Evolutionary conservation across 2,329 filamentous ascomycete species (phyloP).

Genomic region (Pseudopyrenochaeta lycopersici): DNA sequence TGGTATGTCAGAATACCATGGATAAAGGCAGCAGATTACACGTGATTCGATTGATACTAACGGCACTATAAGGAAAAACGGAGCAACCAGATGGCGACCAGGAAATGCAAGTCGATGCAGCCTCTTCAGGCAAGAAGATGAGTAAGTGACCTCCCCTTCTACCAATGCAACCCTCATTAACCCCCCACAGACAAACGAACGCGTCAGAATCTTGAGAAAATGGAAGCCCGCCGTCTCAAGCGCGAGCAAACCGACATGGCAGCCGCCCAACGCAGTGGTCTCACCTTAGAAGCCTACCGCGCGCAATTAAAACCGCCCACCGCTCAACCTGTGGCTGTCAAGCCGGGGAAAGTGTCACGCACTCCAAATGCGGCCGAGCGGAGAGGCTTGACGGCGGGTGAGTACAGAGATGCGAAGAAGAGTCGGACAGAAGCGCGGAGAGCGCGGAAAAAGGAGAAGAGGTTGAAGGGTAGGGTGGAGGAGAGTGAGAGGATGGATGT

Average conservation of each 20-base stretch:
- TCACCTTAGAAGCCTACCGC: background rate
- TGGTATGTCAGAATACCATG: slow-evolving; percentile 13
- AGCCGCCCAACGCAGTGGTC: background rate
- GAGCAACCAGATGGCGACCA: slow-evolving; percentile 14
- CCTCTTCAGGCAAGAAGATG: slow-evolving; percentile 24
- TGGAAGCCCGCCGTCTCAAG: slow-evolving; percentile 23
- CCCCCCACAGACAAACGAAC: slow-evolving; percentile 21
- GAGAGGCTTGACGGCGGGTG: slow-evolving; percentile 20
- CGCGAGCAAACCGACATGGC: slow-evolving; percentile 1
- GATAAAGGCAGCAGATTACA: background rate
- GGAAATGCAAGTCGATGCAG: slow-evolving; percentile 17
- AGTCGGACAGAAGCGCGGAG: slow-evolving; percentile 5
- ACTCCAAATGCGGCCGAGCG: slow-evolving; percentile 25
- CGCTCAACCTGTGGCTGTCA: background rate
- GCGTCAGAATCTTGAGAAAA: slow-evolving; percentile 29
- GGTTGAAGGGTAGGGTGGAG: slow-evolving; percentile 10
- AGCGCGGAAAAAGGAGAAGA: slow-evolving; percentile 10
- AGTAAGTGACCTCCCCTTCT: slow-evolving; percentile 15
- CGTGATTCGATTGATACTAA: background rate
- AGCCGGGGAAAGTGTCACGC: slow-evolving; percentile 13
- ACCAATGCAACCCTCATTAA: background rate
- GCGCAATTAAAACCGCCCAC: slow-evolving; percentile 1
- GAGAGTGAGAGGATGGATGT: slow-evolving; percentile 15
- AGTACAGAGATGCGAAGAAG: slow-evolving; percentile 4
- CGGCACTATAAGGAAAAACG: background rate